Evolutionary conservation across 139 green algal species (phyloP), one percentile per base, ranked within the genome.

Genomic region (Coelastrella sp.): DNA sequence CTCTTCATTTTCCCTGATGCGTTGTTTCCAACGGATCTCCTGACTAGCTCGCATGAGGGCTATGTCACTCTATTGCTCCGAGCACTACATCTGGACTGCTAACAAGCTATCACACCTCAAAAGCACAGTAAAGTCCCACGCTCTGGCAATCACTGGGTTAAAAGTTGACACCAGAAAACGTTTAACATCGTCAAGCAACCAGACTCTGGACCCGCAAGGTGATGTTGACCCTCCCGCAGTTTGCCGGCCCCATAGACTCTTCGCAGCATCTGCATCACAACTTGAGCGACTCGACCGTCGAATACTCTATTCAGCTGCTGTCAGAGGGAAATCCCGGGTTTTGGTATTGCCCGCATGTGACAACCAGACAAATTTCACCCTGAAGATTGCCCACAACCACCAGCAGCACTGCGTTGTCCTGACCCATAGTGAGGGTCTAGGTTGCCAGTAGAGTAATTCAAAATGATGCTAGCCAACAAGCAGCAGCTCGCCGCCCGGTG

Each of bases 1-100:
- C 47, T 82, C 80, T 23, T 84, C 80, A 64, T 86, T 91, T 5
- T 88, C 88, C 16, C 54, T 83, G 4, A 91, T 88, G 23, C 64
- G 88, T 58, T 88, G 57, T 59, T 87, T 77, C 88, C 88, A 91
- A 11, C 88, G 79, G 17, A 68, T 57, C 59, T 91, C 88, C 71
- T 91, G 88, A 57, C 80, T 88, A 14, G 80, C 23, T 32, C 88
- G 65, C 88, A 91, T 91, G 0, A 8, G 74, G 6, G 10, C 7
- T 23, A n/a, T 6, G 8, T 10, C 7, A 76, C 68, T 47, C 32
- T 47, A 47, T 47, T 47, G 68, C 68, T 23, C 68, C n/a, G 14
- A 76, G 61, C 61, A 71, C 61, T 71, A 71, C 10, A 71, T 71
- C 32, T 47, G 32, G 32, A 47, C 32, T 47, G 32, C 32, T 47